Evolutionary conservation across 441 rosid species (phyloP), one percentile per base, ranked within the genome.

Genomic region (Eruca vesicaria): DNA sequence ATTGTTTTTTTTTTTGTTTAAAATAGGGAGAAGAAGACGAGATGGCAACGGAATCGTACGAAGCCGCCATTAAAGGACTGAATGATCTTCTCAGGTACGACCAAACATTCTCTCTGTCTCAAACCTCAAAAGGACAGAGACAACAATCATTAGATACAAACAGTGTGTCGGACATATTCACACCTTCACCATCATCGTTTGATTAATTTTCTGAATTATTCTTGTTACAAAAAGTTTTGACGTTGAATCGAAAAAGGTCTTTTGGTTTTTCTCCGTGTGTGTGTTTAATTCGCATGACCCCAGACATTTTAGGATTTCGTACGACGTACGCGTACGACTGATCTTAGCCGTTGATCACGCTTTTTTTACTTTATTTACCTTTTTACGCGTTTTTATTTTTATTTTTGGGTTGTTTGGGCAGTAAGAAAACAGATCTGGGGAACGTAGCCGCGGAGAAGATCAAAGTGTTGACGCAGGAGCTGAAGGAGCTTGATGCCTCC

Each of bases 381-480:
- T 4, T 53, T 20, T 55, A 55, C 60, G 5, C 16, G 41, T n/a
- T 11, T 15, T 48, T n/a, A n/a, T n/a, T 15, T 43, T 41, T 14
- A n/a, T 6, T 5, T 28, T 28, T 9, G 9, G 1, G 2, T 0
- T 7, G 28, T 21, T 66, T 23, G 15, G 41, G 7, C 88, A 94
- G 98, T 19, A 82, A 82, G 71, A 87, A 80, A 76, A 59, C 82
- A 9, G 91, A 85, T 62, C 96, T 92, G 48, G 87, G 82, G 14
- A 77, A 82, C 61, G 69, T 87, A 61, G 99, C 97, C 71, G 99
- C 96, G 41, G 93, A 83, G 61, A 95, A 88, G 85, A 84, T 95
- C 66, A 90, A 83, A 71, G 88, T 84, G 81, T 29, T 92, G 77
- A 90, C 96, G 69, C 89, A 86, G 36, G 98, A 92, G 76, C 79